Percentiles rank a stretch among this genome's conserved stretches.
These are phyloP conservation scores for Mucor ambiguus DNA, from an alignment of 371 early-diverging fungal species.

Conservation along the genomic window DNA sequence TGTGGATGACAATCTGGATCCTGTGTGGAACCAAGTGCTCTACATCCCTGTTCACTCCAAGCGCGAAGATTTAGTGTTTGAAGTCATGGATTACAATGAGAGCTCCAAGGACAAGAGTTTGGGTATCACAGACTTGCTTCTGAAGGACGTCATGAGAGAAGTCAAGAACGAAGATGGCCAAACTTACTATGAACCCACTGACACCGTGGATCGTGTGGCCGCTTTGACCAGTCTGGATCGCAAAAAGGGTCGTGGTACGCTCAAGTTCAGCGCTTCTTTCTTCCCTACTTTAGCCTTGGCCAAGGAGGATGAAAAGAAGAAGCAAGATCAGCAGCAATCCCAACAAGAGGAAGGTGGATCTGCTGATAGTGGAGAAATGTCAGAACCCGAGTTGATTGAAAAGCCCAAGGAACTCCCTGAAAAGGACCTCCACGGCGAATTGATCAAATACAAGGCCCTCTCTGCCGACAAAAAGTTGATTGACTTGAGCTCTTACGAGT, in stretches of 20 bases:
- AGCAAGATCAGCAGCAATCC: slow-evolving; percentile 8
- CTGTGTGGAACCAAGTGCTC: slow-evolving; percentile 81
- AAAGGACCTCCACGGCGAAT: slow-evolving; percentile 49
- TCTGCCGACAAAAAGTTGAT: slow-evolving; percentile 37
- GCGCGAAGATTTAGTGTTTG: slow-evolving; percentile 71
- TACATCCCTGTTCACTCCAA: slow-evolving; percentile 73
- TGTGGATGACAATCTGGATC: slow-evolving; percentile 74
- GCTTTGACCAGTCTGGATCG: slow-evolving; percentile 63
- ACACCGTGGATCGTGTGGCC: slow-evolving; percentile 47
- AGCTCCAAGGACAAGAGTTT: slow-evolving; percentile 69
- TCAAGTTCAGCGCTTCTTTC: slow-evolving; percentile 72
- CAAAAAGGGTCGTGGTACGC: slow-evolving; percentile 62
- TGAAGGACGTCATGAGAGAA: slow-evolving; percentile 47
- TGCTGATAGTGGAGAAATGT: slow-evolving; percentile 25
- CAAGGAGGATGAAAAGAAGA: slow-evolving; percentile 27
- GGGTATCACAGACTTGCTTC: slow-evolving; percentile 55
- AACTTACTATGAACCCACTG: slow-evolving; percentile 41
- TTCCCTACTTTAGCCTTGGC: slow-evolving; percentile 69
- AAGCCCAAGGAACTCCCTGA: slow-evolving; percentile 39
- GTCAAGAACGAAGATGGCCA: slow-evolving; percentile 39
- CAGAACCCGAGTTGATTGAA: slow-evolving; percentile 34
- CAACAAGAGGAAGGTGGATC: slow-evolving; percentile 9
- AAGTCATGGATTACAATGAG: slow-evolving; percentile 81
- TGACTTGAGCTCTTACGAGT: slow-evolving; percentile 44
- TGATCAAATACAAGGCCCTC: slow-evolving; percentile 33